Conservation (phyloP, 257 asterid genomes). For the Echites panduratus region DNA sequence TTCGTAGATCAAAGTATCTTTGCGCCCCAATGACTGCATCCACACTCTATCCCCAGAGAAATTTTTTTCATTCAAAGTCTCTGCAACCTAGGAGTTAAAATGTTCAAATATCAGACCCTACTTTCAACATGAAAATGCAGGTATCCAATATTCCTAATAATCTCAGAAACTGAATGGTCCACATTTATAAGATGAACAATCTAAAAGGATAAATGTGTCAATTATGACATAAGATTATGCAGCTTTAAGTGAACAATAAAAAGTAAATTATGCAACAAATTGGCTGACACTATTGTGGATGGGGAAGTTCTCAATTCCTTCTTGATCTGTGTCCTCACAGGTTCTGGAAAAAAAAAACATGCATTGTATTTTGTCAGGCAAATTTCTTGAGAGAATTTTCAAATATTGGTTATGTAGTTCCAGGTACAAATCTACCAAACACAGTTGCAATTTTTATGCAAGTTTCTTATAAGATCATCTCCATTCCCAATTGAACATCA, state of each 20-base stretch:
- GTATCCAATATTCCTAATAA: not conserved
- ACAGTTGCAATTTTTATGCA: not conserved
- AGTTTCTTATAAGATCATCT: not conserved
- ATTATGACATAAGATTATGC: not conserved
- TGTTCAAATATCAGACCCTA: conserved; percentile 22
- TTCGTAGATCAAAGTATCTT: conserved; percentile 26
- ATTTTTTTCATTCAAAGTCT: conserved; percentile 39
- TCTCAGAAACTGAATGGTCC: not conserved
- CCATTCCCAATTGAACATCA: not conserved
- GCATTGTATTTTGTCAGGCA: not conserved
- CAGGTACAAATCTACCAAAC: not conserved
- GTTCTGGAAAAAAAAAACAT: not conserved
- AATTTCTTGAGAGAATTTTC: not conserved
- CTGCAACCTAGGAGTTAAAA: conserved; percentile 51
- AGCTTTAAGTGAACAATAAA: not conserved
- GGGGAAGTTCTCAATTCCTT: not conserved
- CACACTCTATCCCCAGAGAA: conserved; percentile 35
- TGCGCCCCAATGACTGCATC: conserved; percentile 32
- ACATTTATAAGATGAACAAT: not conserved
- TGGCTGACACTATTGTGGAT: not conserved
- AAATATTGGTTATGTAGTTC: not conserved
- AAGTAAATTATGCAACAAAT: not conserved
- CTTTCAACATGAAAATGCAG: conserved; percentile 5
- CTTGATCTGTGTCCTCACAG: not conserved
- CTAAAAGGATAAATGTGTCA: not conserved